Base-by-base conservation (phyloP, 208 protist genomes). In the Borovskyia barvae region DNA sequence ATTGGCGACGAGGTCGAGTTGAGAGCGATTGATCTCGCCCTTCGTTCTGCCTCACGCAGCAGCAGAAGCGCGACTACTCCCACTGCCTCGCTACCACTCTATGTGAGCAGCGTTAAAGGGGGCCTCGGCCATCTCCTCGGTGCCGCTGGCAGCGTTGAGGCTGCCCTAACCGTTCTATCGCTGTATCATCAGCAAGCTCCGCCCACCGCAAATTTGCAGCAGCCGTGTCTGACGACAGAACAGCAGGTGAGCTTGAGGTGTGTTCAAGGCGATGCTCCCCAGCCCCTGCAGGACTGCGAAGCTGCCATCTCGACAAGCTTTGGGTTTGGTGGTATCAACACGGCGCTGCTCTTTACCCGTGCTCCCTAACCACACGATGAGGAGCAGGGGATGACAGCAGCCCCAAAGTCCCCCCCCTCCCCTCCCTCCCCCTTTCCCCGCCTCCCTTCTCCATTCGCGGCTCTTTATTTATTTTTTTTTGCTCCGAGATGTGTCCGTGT, bases 321-420 rank as follows among this genome's bases (percentile, higher is more conserved):
- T 77, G 97, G 97, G 5, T 99, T 99, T 72, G 97, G 97, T 22
- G 97, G 97, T 22, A 87, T 96, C n/a, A 99, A 98, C 69, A 88
- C 88, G 0, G 81, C 85, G 3, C 58, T 96, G 50, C 72, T 96
- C 5, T 92, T 96, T 55, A 89, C 86, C 43, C 46, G 35, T 3
- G 11, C n/a, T n/a, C n/a, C n/a, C n/a, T n/a, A n/a, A n/a, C n/a
- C n/a, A n/a, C n/a, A n/a, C n/a, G n/a, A n/a, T n/a, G n/a, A n/a
- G n/a, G n/a, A n/a, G n/a, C n/a, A n/a, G n/a, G n/a, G n/a, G n/a
- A n/a, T n/a, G n/a, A n/a, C n/a, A n/a, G n/a, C n/a, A n/a, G n/a
- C n/a, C n/a, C n/a, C n/a, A n/a, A n/a, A n/a, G n/a, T n/a, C n/a
- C n/a, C n/a, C n/a, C n/a, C n/a, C n/a, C n/a, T n/a, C n/a, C n/a